These are phyloP conservation scores for Angomonas ambiguus DNA, from an alignment of 208 protist species.

Conservation along the genomic window DNA sequence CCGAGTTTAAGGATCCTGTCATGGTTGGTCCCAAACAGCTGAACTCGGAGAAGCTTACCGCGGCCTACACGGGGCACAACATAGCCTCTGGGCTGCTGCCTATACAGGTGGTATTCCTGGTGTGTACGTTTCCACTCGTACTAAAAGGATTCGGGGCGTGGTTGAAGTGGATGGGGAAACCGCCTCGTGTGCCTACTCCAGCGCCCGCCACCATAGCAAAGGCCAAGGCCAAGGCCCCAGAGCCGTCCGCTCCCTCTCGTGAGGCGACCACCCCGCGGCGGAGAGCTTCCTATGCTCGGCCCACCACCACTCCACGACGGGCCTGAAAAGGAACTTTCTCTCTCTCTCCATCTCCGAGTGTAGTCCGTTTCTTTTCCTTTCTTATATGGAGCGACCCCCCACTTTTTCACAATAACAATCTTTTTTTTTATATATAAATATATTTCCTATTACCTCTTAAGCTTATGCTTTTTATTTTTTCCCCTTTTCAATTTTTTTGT, in stretches of 20 bases:
- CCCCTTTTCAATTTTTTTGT: slow-evolving; percentile 2
- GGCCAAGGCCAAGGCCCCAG: not conserved
- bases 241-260: not conserved
- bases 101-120: slow-evolving; percentile 47
- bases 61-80: slow-evolving; percentile 56
- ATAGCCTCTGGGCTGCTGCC: slow-evolving; percentile 62
- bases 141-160: slow-evolving; percentile 15
- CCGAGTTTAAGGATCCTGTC: slow-evolving; percentile 37
- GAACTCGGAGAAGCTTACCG: slow-evolving; percentile 54
- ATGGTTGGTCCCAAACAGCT: slow-evolving; percentile 32
- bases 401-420: not conserved
- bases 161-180: not conserved
- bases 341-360: not conserved
- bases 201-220: not conserved
- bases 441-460: not conserved
- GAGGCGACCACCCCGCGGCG: not conserved
- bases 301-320: not conserved
- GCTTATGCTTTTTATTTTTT: not conserved
- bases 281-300: not conserved
- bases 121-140: slow-evolving; percentile 32
- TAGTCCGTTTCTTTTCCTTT: not conserved
- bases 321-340: not conserved
- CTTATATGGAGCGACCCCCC: too few species aligned
- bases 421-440: not conserved
- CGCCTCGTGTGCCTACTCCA: not conserved